These are phyloP conservation scores for Tetrapisispora phaffii DNA, from an alignment of 805 yeast genomes.

Conservation along the genomic window DNA sequence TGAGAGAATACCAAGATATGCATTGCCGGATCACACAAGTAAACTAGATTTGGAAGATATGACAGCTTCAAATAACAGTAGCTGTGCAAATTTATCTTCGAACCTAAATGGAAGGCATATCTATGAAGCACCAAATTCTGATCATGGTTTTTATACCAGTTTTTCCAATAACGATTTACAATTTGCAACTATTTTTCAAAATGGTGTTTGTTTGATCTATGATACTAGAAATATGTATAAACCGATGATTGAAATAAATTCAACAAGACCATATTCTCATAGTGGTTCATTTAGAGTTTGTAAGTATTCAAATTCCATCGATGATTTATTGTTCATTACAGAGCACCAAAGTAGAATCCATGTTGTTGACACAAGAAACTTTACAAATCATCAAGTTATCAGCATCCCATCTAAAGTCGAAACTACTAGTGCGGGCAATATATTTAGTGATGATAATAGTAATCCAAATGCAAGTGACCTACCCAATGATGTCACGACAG, in stretches of 20 bases:
- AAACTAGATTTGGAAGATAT: not conserved
- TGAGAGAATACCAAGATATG: conserved; percentile 24
- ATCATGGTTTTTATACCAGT: conserved; percentile 74
- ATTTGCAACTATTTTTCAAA: conserved; percentile 77
- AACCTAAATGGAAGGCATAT: conserved; percentile 19
- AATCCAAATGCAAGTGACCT: not conserved
- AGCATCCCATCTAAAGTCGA: conserved; percentile 41
- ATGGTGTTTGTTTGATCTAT: conserved; percentile 68
- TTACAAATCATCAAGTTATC: conserved; percentile 65
- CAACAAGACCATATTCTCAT: conserved; percentile 47
- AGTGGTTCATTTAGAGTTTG: conserved; percentile 61
- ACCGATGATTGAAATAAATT: conserved; percentile 46
- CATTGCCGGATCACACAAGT: conserved; percentile 19
- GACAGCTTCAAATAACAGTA: not conserved
- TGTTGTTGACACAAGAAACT: conserved; percentile 67
- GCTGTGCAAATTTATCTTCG: not conserved
- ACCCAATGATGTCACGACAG: conserved; percentile 23
- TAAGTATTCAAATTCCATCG: conserved; percentile 55
- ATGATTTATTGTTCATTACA: conserved; percentile 64
- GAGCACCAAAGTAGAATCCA: conserved; percentile 88
- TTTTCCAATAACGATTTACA: conserved; percentile 66
- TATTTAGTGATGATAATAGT: conserved; percentile 4
- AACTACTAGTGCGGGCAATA: not conserved
- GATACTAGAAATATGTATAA: conserved; percentile 55
- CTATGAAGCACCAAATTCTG: conserved; percentile 47